These are phyloP conservation scores for Bolboschoenus planiculmis DNA, from an alignment of 176 grass and related monocot genomes.

Conservation along the genomic window DNA sequence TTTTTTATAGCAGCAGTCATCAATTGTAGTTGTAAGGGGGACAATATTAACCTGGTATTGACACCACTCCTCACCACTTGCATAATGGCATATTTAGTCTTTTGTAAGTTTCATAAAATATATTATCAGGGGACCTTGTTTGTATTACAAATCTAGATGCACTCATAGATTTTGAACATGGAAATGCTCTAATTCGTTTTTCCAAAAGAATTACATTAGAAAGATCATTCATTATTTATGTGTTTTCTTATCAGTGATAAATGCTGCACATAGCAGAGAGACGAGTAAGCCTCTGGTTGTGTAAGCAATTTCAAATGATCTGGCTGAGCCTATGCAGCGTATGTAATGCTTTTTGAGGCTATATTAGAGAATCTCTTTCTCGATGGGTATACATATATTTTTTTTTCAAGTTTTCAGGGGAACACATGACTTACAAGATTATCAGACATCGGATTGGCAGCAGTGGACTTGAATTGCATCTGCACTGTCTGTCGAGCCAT, in stretches of 20 bases:
- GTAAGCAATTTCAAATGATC: background rate
- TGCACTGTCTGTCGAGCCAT: conserved; percentile 29
- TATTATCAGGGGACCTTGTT: background rate
- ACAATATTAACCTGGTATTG: background rate
- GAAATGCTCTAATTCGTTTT: background rate
- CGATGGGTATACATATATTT: background rate
- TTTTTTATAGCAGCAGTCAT: background rate
- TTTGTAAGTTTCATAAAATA: background rate
- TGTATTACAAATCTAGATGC: background rate
- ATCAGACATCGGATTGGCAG: conserved; percentile 22
- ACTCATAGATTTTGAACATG: background rate
- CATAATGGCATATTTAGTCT: too few relatives aligned
- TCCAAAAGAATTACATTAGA: background rate
- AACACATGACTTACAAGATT: conserved; percentile 32
- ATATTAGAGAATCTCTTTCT: background rate
- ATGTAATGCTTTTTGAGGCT: background rate
- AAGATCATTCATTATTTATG: background rate
- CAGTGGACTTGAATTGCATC: conserved; percentile 44
- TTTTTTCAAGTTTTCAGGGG: background rate
- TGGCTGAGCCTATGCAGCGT: background rate
- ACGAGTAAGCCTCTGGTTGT: background rate
- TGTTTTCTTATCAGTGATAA: background rate
- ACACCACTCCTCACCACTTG: background rate
- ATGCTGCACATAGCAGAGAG: background rate
- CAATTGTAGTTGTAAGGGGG: background rate